Conservation (phyloP, 345 rosid genomes). For the Citrus inodora region DNA sequence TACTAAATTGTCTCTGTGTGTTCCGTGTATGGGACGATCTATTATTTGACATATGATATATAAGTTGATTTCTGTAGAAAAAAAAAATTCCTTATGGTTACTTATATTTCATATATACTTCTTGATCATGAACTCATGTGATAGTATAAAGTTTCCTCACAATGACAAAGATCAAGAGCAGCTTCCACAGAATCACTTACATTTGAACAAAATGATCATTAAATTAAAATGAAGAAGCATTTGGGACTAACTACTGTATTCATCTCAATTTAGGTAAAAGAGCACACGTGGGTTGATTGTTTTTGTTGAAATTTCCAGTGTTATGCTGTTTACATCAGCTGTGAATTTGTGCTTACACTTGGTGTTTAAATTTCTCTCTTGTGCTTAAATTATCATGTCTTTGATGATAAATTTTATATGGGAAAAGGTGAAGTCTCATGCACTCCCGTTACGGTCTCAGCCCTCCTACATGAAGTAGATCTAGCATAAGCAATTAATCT, state of each 20-base stretch:
- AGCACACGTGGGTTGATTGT: not conserved
- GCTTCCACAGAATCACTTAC: not conserved
- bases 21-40: slow-evolving; percentile 12
- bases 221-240: not conserved
- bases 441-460: not conserved
- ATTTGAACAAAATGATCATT: not conserved
- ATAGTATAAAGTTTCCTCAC: not conserved
- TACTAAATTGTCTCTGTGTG: slow-evolving; percentile 9
- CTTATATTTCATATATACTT: not conserved
- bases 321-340: not conserved
- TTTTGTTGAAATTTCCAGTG: not conserved
- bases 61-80: slow-evolving; percentile 2
- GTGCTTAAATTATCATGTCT: not conserved
- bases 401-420: not conserved
- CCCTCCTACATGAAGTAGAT: not conserved
- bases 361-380: not conserved
- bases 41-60: slow-evolving; percentile 11
- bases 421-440: not conserved
- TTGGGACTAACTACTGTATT: not conserved
- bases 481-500: not conserved
- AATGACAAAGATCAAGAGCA: not conserved
- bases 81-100: not conserved
- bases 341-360: not conserved
- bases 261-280: not conserved
- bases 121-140: not conserved